Evolutionary conservation across 2,329 filamentous ascomycete genomes (phyloP), one percentile per base, ranked within the genome.

Genomic region (Paraphoma chrysanthemicola): DNA sequence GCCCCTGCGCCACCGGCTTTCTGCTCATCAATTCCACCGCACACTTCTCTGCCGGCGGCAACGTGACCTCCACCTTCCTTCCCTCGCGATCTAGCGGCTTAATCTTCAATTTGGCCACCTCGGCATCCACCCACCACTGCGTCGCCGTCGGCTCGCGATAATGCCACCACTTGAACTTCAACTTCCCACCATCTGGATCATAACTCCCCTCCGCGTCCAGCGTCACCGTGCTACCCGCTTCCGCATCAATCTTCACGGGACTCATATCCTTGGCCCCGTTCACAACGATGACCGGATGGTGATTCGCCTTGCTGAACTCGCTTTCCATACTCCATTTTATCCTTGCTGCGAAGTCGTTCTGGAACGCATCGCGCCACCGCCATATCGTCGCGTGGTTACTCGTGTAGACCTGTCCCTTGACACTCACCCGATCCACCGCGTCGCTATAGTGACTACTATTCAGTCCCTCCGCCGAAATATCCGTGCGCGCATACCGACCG

Each of bases 311-410:
- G 12, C 58, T 56, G 23, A 73, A 60, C 12, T 79, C 78, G 10
- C 57, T 59, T 47, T 68, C 58, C 59, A 79, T 68, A 12, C 73
- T 82, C 83, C 75, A 85, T 63, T 77, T 79, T 63, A 82, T 83
- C 28, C 75, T 72, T 23, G 76, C 83, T 9, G 75, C 82, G 65
- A 81, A 85, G 52, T 84, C 82, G 46, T 80, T 79, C 66, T 84
- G 82, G 54, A 80, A 85, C 0, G 82, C 81, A 50, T 80, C 72
- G 12, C 82, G 68, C 83, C 82, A 85, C n/a, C 82, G 73, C 82
- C 83, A 85, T 31, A 85, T 80, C 0, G 80, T 82, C 2, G 81
- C 81, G 18, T 83, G 78, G 47, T 81, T 83, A 10, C 74, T 77
- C 11, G 73, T 75, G 52, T 76, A 70, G 1, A 64, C 74, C 29